These are phyloP conservation scores for Schrenkiella parvula DNA, from an alignment of 345 rosid species.

Conservation along the genomic window DNA sequence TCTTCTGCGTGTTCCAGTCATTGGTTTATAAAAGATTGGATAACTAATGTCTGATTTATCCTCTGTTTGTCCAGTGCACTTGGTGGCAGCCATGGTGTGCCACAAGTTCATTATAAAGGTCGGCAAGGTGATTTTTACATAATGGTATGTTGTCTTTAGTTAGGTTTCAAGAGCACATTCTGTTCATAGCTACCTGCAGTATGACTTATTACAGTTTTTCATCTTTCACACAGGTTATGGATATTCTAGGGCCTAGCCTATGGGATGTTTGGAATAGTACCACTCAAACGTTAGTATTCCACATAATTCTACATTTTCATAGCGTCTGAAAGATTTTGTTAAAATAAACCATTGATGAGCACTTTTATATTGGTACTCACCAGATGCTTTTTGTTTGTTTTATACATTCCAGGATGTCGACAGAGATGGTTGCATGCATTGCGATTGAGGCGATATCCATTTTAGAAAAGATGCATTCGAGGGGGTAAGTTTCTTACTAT, in stretches of 20 bases:
- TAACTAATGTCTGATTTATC: conserved; percentile 6
- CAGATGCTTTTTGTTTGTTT: background rate
- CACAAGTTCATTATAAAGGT: conserved; percentile 78
- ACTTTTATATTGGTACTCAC: background rate
- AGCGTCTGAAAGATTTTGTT: conserved; percentile 3
- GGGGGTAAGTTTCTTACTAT: conserved; percentile 50
- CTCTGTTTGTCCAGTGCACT: conserved; percentile 50
- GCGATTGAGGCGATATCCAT: conserved; percentile 91
- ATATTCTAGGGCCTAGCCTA: conserved; percentile 84
- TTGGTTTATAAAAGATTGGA: background rate
- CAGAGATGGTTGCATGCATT: conserved; percentile 88
- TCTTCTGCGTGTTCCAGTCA: background rate
- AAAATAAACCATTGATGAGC: background rate
- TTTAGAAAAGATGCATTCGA: conserved; percentile 83
- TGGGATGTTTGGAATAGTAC: conserved; percentile 84
- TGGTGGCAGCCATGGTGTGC: conserved; percentile 89
- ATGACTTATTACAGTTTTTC: background rate
- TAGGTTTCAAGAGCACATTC: background rate
- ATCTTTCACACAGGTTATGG: conserved; percentile 66
- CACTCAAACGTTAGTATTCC: conserved; percentile 50
- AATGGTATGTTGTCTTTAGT: conserved; percentile 48
- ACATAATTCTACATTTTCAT: background rate
- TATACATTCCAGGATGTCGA: conserved; percentile 59
- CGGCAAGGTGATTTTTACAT: conserved; percentile 81
- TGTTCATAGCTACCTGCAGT: background rate